Conservation (phyloP, 148 eudicot species). For the Dianthus caryophyllus region DNA sequence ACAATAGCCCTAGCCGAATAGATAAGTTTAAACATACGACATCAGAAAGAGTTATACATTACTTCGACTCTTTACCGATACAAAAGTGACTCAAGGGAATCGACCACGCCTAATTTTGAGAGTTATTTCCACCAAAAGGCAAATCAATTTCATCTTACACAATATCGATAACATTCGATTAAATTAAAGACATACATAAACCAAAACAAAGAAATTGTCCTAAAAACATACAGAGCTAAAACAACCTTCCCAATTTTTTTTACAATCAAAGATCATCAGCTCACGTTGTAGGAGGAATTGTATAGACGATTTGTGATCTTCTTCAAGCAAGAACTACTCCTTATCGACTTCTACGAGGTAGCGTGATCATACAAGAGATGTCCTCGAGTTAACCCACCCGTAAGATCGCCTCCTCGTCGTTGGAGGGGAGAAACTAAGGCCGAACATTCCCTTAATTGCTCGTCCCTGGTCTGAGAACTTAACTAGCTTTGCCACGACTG, state of each 20-base stretch:
- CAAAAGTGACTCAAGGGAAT: too few species aligned
- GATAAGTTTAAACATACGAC: too few species aligned
- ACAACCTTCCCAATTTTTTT: not conserved
- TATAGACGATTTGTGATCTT: slow-evolving; percentile 2
- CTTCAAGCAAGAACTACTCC: slow-evolving; percentile 18
- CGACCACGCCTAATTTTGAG: too few species aligned
- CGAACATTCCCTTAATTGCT: slow-evolving; percentile 81
- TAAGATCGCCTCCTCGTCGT: slow-evolving; percentile 46
- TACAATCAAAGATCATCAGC: slow-evolving; percentile 14
- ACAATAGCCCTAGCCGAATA: too few species aligned
- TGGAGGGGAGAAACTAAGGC: slow-evolving; percentile 74
- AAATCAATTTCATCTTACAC: too few species aligned
- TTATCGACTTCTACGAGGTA: slow-evolving; percentile 7
- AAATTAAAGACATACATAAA: too few species aligned
- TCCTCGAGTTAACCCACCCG: slow-evolving; percentile 51
- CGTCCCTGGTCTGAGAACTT: slow-evolving; percentile 62
- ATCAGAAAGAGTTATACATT: too few species aligned
- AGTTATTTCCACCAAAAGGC: too few species aligned
- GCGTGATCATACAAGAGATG: slow-evolving; percentile 36
- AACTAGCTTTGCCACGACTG: slow-evolving; percentile 60
- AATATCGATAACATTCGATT: too few species aligned
- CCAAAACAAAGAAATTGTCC: too few species aligned
- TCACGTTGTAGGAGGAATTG: slow-evolving; percentile 10
- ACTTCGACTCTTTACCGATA: too few species aligned
- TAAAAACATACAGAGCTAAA: too few species aligned